Conservation (phyloP, 495 filamentous ascomycete genomes). For the Acidiella bohemica region DNA sequence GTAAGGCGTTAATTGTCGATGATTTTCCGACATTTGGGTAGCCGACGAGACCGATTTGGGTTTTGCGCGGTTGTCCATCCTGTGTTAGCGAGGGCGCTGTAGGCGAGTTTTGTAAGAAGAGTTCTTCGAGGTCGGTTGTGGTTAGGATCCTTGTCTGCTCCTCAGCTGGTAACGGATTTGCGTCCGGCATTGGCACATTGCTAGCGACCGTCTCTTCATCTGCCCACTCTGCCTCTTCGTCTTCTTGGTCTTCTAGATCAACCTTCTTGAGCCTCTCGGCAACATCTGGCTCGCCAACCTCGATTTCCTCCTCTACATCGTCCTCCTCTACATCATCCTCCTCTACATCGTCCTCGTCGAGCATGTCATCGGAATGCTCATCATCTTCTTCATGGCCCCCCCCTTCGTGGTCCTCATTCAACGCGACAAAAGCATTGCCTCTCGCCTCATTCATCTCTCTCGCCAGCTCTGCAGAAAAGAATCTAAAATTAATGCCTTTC, state of each 20-base stretch:
- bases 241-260: slow-evolving; percentile 25
- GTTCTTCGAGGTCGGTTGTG: slow-evolving; percentile 77
- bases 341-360: too few species aligned
- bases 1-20: slow-evolving; percentile 94
- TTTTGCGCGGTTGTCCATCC: slow-evolving; percentile 41
- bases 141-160: slow-evolving; percentile 69
- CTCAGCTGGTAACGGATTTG: slow-evolving; percentile 16
- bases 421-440: slow-evolving; percentile 6
- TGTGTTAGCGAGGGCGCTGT: slow-evolving; percentile 17
- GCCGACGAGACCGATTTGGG: slow-evolving; percentile 84
- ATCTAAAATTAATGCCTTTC: slow-evolving; percentile 71
- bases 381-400: slow-evolving; percentile 23
- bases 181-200: slow-evolving; percentile 23
- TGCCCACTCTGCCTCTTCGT: slow-evolving; percentile 30
- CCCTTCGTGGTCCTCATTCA: slow-evolving; percentile 34
- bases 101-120: slow-evolving; percentile 52
- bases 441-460: slow-evolving; percentile 71
- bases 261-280: slow-evolving; percentile 15
- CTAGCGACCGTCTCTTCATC: slow-evolving; percentile 24
- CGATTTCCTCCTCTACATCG: slow-evolving; percentile 22
- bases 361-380: too few species aligned
- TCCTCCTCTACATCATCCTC: slow-evolving; percentile 20
- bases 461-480: slow-evolving; percentile 88
- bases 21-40: slow-evolving; percentile 99
- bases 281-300: slow-evolving; percentile 13